A percentile compares a stretch with the other conserved stretches of the same genome.
Evolutionary conservation across 2,329 filamentous ascomycete species (phyloP).

Genomic region (Talaromyces sp.): DNA sequence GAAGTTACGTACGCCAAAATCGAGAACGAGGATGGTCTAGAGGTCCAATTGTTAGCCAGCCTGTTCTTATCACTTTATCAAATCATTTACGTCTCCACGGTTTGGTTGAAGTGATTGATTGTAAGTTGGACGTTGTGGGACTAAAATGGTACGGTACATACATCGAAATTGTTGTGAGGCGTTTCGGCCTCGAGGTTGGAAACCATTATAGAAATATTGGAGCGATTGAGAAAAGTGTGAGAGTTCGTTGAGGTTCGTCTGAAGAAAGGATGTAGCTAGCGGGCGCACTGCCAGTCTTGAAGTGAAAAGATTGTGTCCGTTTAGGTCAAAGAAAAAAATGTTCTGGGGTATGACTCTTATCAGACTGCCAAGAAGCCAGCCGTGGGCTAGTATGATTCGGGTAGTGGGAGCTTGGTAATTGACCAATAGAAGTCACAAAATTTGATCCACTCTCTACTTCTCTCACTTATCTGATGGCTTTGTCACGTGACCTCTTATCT

Average conservation of each 20-base stretch:
- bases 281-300: not conserved
- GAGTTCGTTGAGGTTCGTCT: too few relatives aligned
- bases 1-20: conserved; percentile 6
- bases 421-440: not conserved
- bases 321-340: not conserved
- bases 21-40: conserved; percentile 4
- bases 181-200: conserved; percentile 19
- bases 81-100: not conserved
- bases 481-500: not conserved
- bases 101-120: not conserved
- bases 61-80: not conserved
- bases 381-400: too few relatives aligned
- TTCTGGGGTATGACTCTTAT: conserved; percentile 3
- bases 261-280: too few relatives aligned
- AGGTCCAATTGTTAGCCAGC: not conserved
- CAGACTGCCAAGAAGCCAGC: not conserved
- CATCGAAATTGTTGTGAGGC: conserved; percentile 25
- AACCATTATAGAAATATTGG: conserved; percentile 19
- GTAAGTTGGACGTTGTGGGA: too few relatives aligned
- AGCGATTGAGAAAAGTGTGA: too few relatives aligned
- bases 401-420: accelerated
- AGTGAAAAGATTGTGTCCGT: not conserved
- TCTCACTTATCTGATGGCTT: not conserved
- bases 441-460: not conserved
- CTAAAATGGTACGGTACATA: conserved; percentile 17